These are phyloP conservation scores for Moelleriella libera DNA, from an alignment of 2,329 filamentous ascomycete genomes.

Conservation along the genomic window DNA sequence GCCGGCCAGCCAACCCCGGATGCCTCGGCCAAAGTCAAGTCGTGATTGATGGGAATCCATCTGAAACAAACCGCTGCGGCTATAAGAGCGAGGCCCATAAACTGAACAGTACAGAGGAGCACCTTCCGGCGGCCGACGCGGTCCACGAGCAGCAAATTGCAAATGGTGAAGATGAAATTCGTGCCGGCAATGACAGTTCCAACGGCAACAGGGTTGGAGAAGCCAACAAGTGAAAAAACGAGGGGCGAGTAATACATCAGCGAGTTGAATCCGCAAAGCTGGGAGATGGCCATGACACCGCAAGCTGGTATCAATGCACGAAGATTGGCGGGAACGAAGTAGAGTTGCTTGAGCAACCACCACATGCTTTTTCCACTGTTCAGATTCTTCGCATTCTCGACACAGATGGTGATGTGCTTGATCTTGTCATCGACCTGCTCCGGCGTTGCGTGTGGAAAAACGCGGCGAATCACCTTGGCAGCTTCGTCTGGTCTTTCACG, in stretches of 20 bases:
- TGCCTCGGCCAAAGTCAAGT: constrained; percentile 21
- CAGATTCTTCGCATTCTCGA: constrained; percentile 23
- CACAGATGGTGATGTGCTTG: constrained; percentile 18
- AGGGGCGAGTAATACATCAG: constrained; percentile 35
- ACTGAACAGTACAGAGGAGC: constrained; percentile 26
- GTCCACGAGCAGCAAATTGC: constrained; percentile 32
- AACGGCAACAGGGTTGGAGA: constrained; percentile 32
- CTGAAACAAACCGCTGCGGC: constrained; percentile 27
- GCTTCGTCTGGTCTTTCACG: constrained; percentile 25
- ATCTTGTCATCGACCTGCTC: constrained; percentile 30
- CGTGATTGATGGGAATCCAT: constrained; percentile 23
- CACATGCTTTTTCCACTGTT: constrained; percentile 24
- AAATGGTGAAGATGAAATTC: constrained; percentile 33
- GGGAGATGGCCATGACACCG: constrained; percentile 36
- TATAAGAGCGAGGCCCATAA: constrained; percentile 27
- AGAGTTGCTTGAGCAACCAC: constrained; percentile 29
- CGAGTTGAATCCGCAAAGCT: constrained; percentile 38
- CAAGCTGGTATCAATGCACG: constrained; percentile 30
- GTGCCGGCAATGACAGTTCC: constrained; percentile 27
- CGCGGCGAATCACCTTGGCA: constrained; percentile 18
- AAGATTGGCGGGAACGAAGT: constrained; percentile 26
- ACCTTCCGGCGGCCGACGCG: constrained; percentile 28
- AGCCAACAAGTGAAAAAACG: constrained; percentile 33
- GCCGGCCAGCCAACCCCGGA: constrained; percentile 7
- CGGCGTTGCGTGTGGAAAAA: constrained; percentile 26